These are phyloP conservation scores for Paramyrothecium sp. DNA, from an alignment of 2,329 filamentous ascomycete genomes.

Conservation along the genomic window DNA sequence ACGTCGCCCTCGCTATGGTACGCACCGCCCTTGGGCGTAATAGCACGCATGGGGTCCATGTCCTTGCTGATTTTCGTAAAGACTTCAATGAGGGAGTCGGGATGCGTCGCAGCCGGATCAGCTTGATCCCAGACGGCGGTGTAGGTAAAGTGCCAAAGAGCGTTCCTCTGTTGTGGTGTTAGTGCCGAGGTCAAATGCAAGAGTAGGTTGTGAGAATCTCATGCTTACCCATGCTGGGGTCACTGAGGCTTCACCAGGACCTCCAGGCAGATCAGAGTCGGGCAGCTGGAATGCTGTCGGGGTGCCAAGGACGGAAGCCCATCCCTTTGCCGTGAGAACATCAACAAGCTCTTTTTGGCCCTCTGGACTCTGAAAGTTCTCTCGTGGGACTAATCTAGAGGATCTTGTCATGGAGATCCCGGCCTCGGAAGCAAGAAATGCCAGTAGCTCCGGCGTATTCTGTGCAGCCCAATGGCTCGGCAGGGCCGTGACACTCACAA, in stretches of 20 bases:
- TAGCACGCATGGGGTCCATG: neutral
- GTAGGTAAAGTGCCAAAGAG: constrained; percentile 7
- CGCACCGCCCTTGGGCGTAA: constrained; percentile 13
- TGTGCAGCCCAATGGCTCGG: constrained; percentile 4
- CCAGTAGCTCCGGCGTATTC: constrained; percentile 3
- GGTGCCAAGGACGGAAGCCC: constrained; percentile 1
- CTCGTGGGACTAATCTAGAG: constrained; percentile 2
- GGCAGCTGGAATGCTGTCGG: constrained; percentile 2
- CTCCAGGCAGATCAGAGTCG: constrained; percentile 5
- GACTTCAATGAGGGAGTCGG: neutral
- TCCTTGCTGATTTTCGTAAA: neutral
- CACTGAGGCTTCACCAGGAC: constrained; percentile 3
- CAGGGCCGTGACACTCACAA: neutral
- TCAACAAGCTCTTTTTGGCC: constrained; percentile 3
- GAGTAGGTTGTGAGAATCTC: neutral
- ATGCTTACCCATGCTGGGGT: constrained; percentile 6
- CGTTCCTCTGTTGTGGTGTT: neutral
- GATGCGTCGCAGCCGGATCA: neutral
- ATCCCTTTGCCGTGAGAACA: neutral
- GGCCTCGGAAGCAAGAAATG: constrained; percentile 3
- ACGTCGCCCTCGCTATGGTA: constrained; percentile 27
- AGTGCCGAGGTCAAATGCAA: neutral
- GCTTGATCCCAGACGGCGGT: neutral
- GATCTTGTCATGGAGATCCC: constrained; percentile 6
- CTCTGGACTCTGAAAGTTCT: constrained; percentile 1